These are phyloP conservation scores for Pholiota conissans DNA, from an alignment of 768 basidiomycete genomes.

Conservation along the genomic window DNA sequence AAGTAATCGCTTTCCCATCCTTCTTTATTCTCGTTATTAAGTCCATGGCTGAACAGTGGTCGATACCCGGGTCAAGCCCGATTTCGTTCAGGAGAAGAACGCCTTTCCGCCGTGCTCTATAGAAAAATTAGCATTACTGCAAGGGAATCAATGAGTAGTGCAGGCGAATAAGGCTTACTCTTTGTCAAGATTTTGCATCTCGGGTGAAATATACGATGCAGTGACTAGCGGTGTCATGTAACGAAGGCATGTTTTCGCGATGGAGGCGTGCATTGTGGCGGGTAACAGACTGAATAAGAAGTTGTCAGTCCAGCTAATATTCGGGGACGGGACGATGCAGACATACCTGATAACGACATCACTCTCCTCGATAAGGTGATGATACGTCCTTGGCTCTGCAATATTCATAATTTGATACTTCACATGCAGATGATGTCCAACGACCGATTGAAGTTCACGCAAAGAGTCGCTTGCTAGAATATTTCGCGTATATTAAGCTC, in stretches of 20 bases:
- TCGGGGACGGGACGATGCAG: too few relatives aligned
- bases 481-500: too few relatives aligned
- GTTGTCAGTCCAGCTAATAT: background rate
- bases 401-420: slow-evolving; percentile 62
- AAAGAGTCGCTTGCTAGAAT: slow-evolving; percentile 82
- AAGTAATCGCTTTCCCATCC: slow-evolving; percentile 55
- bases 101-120: slow-evolving; percentile 56
- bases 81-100: slow-evolving; percentile 88
- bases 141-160: background rate
- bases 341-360: slow-evolving; percentile 88
- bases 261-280: slow-evolving; percentile 63
- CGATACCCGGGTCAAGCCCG: slow-evolving; percentile 86
- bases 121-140: background rate
- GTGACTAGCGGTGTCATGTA: slow-evolving; percentile 80
- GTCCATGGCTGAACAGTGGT: slow-evolving; percentile 83
- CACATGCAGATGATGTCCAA: slow-evolving; percentile 48
- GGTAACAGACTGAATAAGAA: slow-evolving; percentile 60
- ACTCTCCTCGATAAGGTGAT: slow-evolving; percentile 53
- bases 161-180: slow-evolving; percentile 39
- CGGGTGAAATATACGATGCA: slow-evolving; percentile 84
- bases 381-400: slow-evolving; percentile 42
- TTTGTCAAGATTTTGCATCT: slow-evolving; percentile 66
- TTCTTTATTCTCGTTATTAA: slow-evolving; percentile 54
- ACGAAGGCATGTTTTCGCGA: slow-evolving; percentile 75
- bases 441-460: slow-evolving; percentile 53